phyloP scores from a whole-genome alignment of 371 early-diverging fungal species.

The Mortierella sp. region DNA sequence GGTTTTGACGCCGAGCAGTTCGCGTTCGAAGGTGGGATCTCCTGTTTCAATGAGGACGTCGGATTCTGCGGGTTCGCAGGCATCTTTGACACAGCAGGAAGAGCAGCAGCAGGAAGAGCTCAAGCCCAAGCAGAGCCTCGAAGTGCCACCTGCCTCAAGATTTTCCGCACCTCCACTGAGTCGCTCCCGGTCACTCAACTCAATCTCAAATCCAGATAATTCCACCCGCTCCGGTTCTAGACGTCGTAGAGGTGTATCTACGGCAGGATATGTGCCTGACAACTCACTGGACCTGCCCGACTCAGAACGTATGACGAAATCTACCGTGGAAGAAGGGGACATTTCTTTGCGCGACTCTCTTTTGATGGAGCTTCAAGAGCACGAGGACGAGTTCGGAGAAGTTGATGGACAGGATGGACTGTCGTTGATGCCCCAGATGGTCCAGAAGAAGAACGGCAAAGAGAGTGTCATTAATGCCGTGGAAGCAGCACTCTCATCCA shows the following conservation, averaged over 20 bases:
- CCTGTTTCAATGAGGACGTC: constrained; percentile 19
- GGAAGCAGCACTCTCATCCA: constrained; percentile 68
- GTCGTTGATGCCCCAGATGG: constrained; percentile 29
- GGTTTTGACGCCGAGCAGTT: constrained; percentile 13
- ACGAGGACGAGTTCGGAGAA: constrained; percentile 44
- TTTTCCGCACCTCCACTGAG: background rate
- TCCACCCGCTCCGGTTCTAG: background rate
- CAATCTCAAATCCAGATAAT: constrained; percentile 26
- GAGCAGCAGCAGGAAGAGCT: constrained; percentile 1
- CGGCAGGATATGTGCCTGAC: constrained; percentile 1
- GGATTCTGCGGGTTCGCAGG: constrained; percentile 7
- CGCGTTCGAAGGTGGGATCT: constrained; percentile 28
- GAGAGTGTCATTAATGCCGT: constrained; percentile 68
- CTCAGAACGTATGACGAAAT: constrained; percentile 9
- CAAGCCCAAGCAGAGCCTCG: constrained; percentile 19
- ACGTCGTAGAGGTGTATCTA: background rate
- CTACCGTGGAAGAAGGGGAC: constrained; percentile 2
- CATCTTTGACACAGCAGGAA: background rate
- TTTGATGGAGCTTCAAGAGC: constrained; percentile 27
- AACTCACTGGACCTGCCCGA: constrained; percentile 23
- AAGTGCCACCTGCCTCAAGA: constrained; percentile 4
- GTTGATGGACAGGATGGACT: constrained; percentile 23
- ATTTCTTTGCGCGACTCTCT: constrained; percentile 20
- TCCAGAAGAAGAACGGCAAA: constrained; percentile 33
- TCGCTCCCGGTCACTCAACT: constrained; percentile 41